Evolutionary conservation across 176 grass and related monocot species (phyloP), one percentile per base, ranked within the genome.

Genomic region (Musa itinerans): DNA sequence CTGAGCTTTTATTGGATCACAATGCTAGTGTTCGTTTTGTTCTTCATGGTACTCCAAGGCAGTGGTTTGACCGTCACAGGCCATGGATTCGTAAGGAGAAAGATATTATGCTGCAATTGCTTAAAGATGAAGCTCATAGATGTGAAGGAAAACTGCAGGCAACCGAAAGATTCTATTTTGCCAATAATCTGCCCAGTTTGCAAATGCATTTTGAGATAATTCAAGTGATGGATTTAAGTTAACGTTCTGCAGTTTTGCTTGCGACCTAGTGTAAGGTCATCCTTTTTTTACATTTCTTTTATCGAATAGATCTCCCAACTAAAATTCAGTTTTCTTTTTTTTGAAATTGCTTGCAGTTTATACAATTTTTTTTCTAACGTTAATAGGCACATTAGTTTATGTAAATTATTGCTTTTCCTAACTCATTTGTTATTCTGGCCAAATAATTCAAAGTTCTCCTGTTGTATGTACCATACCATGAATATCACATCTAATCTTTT

Each of bases 121-220:
- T 92, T 65, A 77, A 58, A 34, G 82, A 87, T 2, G 82, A 81
- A 63, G 77, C 82, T 65, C 21, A 50, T 4, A 79, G 15, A 50
- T 85, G 84, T 58, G 84, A 73, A 69, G 70, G 53, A 22, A 83
- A 76, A 62, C 53, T 92, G 20, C 15, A 74, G 77, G 9, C 48
- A 59, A 80, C 79, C 27, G 84, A 89, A 80, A 89, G 84, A 68
- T 53, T 65, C 16, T 87, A 87, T 58, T 88, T 92, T 29, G 70
- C 72, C 67, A 76, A 83, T 56, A 83, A 15, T 61, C 65, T 78
- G 11, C 54, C 58, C 34, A 83, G 73, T 83, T 73, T 89, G 70
- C 82, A 68, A 29, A 89, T 92, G 87, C 90, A 87, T 85, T 89
- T 92, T 65, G 87, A 92, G 66, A 92, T 87, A 82, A 49, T 87